Base-by-base conservation (phyloP, 148 eudicot species). In the Rhododendron kiyosumense region DNA sequence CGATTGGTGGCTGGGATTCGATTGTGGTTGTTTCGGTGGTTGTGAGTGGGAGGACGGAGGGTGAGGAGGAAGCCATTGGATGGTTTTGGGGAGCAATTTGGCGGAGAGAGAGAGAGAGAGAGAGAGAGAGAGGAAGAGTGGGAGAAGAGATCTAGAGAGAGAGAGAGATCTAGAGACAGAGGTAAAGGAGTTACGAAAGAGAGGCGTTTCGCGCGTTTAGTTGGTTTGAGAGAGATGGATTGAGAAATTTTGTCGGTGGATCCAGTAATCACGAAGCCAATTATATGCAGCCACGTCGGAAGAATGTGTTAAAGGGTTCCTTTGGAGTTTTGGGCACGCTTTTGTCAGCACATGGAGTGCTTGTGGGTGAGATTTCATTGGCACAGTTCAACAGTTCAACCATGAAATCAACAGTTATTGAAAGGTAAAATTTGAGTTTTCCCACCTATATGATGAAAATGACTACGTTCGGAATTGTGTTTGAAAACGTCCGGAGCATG, bases 1-100 rank as follows among this genome's bases (percentile, higher is more conserved):
- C 79, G 76, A 88, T 46, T 7, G 92, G 93, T 0, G 91, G 89
- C 59, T 79, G 89, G 76, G 92, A 83, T 48, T 88, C 77, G 85
- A 77, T 79, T 73, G 86, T 15, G 57, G 87, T 26, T 11, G 51
- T 18, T 7, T 91, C 84, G 91, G 86, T 82, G 90, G 24, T 83
- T 24, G 96, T 38, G 82, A 85, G 83, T 0, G 98, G 96, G 86
- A 95, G 96, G 85, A 90, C 81, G 17, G 96, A 86, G 0, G 96
- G 92, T 1, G 93, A 88, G 17, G 93, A 81, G 76, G 91, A 87
- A 36, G 92, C 88, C 92, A 90, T 92, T 76, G 73, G 26, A 38
- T 1, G 45, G 45, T 41, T 41, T 41, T 6, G 45, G 45, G 45
- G 45, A 41, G 36, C 49, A 46, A 11, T 63, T 36, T 61, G 51